These are phyloP conservation scores for Penicillium ochrochloron DNA, from an alignment of 495 filamentous ascomycete genomes.

Conservation along the genomic window DNA sequence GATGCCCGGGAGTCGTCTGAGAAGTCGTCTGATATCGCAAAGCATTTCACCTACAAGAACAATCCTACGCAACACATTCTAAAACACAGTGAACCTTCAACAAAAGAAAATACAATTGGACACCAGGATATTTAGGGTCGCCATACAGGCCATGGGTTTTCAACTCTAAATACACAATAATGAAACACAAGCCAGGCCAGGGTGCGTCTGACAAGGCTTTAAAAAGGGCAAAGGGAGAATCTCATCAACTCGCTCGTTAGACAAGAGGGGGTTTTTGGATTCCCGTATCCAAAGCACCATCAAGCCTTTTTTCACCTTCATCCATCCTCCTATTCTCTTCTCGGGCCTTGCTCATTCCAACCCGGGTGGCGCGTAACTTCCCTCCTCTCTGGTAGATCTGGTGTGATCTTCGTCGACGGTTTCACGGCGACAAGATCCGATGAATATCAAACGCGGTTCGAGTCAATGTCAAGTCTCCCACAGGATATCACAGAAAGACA, in stretches of 20 bases:
- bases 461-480: neutral
- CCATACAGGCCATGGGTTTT: constrained; percentile 38
- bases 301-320: neutral
- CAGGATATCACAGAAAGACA: neutral
- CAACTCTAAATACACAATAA: constrained; percentile 57
- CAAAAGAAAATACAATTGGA: constrained; percentile 48
- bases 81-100: neutral
- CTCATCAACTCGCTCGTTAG: constrained; percentile 33
- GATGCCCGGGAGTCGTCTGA: no score
- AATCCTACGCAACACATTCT: neutral
- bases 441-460: neutral
- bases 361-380: neutral
- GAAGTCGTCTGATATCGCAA: neutral
- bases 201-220: constrained; percentile 38
- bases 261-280: constrained; percentile 9
- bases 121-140: constrained; percentile 33
- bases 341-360: neutral
- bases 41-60: neutral
- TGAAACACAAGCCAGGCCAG: constrained; percentile 48
- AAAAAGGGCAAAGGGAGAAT: constrained; percentile 27
- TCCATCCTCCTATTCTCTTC: constrained; percentile 3
- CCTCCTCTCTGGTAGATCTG: neutral
- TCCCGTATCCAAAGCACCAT: neutral
- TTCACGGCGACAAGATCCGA: constrained; percentile 7
- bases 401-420: neutral